Conservation (phyloP, 331 rosid genomes). For the Phaseolus coccineus region DNA sequence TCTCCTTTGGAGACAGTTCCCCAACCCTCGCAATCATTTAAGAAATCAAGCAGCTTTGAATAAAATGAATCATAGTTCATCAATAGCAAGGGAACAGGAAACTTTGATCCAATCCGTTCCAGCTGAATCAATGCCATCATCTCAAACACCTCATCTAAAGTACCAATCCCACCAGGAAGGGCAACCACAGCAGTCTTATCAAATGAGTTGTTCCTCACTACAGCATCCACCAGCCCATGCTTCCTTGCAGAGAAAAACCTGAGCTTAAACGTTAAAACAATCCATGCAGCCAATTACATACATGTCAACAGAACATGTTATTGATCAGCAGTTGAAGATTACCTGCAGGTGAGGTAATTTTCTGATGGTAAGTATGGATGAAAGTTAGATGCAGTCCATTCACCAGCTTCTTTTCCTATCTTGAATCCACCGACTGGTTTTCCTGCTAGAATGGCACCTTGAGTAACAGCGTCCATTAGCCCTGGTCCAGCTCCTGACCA, state of each 20-base stretch:
- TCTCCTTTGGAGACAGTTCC: conserved; percentile 86
- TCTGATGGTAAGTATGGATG: conserved; percentile 82
- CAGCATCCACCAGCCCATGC: conserved; percentile 94
- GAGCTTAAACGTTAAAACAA: conserved; percentile 46
- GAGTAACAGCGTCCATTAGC: conserved; percentile 88
- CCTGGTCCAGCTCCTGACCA: conserved; percentile 99
- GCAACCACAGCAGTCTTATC: conserved; percentile 84
- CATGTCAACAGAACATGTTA: conserved; percentile 1
- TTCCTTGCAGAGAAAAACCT: conserved; percentile 98
- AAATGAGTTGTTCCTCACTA: conserved; percentile 61
- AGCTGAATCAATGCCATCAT: conserved; percentile 79
- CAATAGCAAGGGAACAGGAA: conserved; percentile 76
- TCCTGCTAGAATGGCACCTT: conserved; percentile 83
- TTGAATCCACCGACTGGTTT: conserved; percentile 86
- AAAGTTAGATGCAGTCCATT: conserved; percentile 78
- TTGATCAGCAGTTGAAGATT: conserved; percentile 20
- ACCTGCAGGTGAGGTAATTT: conserved; percentile 91
- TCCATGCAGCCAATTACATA: not conserved
- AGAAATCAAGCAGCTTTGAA: conserved; percentile 76
- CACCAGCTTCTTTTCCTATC: conserved; percentile 83
- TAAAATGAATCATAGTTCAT: conserved; percentile 90
- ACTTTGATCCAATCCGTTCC: conserved; percentile 78
- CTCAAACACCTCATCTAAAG: conserved; percentile 89
- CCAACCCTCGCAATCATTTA: conserved; percentile 69
- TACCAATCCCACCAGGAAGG: conserved; percentile 93